Base-by-base conservation (phyloP, 2,329 filamentous ascomycete species). In the Paramyrothecium roridum region DNA sequence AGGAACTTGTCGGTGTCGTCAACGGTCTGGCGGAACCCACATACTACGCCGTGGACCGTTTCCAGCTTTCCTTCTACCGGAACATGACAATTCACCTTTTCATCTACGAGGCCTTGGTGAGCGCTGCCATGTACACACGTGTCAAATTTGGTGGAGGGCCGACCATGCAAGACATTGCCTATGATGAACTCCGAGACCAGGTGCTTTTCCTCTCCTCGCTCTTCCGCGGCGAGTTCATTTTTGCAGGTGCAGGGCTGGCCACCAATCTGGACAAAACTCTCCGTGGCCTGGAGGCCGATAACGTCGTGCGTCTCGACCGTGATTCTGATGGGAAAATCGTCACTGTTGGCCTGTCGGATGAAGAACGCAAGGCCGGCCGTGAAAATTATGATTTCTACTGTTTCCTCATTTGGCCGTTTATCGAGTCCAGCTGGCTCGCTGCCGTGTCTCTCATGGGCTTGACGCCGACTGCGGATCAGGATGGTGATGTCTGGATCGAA, bases 1-100 rank as follows among this genome's bases (percentile, higher is more conserved):
- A 91, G 53, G 89, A 95, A 52, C 81, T 99, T 2, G 92, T 99
- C 0, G 91, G 93, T 4, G 78, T 87, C 4, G 81, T 96, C 0
- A 82, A 87, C 40, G 91, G 88, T 1, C 76, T 99, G 6, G 89
- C 90, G 0, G 95, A 99, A 69, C 90, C 91, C 19, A 98, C 95
- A 0, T 98, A 91, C 72, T 96, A 91, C 65, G 95, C 95, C 4
- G 92, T 97, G 43, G 95, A 99, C 70, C 84, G 92, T 53, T 99
- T 99, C 77, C 95, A 99, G 69, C 82, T 99, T 11, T 96, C 92
- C 0, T 99, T 99, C 73, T 99, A 99, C 74, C 88, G 95, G 52
- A 99, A 99, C 73, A 98, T 98, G 95, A 97, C 93, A 0, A 99
- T 99, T 58, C 95, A 99, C 69, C 82, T 99, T 6, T 99, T 99